These are phyloP conservation scores for Stemphylium lycopersici DNA, from an alignment of 2,329 filamentous ascomycete genomes.

Conservation along the genomic window DNA sequence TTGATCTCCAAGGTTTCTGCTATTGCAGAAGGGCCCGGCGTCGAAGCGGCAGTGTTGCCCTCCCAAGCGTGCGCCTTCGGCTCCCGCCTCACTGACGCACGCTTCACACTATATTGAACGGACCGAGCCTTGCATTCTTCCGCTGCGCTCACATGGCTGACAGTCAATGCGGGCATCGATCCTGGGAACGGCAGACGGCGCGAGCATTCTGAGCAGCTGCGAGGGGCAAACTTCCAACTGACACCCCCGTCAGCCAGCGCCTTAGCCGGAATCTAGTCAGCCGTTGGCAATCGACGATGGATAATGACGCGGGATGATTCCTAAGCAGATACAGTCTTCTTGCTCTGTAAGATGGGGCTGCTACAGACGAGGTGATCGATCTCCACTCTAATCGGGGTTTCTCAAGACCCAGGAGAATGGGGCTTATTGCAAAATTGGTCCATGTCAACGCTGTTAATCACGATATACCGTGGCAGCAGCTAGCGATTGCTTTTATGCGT, in stretches of 20 bases:
- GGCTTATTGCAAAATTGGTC: background rate
- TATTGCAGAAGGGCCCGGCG: background rate
- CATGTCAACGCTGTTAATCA: background rate
- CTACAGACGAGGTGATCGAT: background rate
- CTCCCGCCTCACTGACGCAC: background rate
- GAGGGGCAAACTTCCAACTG: conserved; percentile 4
- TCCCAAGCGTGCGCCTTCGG: background rate
- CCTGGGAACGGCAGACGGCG: background rate
- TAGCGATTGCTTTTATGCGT: background rate
- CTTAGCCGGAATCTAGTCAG: conserved; percentile 9
- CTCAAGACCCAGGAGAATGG: background rate
- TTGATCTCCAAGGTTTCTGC: background rate
- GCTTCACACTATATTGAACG: background rate
- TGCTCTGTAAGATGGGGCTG: background rate
- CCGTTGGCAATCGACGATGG: conserved; percentile 2
- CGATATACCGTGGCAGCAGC: too few relatives aligned
- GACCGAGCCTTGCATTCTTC: background rate
- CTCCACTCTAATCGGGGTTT: background rate
- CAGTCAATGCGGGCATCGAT: background rate
- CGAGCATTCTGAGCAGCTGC: background rate
- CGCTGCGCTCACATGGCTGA: background rate
- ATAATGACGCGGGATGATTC: background rate
- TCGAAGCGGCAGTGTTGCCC: background rate
- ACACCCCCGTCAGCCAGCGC: conserved; percentile 4
- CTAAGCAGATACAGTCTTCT: background rate